Evolutionary conservation across 148 eudicot species (phyloP).

Genomic region (Oxyria digyna): DNA sequence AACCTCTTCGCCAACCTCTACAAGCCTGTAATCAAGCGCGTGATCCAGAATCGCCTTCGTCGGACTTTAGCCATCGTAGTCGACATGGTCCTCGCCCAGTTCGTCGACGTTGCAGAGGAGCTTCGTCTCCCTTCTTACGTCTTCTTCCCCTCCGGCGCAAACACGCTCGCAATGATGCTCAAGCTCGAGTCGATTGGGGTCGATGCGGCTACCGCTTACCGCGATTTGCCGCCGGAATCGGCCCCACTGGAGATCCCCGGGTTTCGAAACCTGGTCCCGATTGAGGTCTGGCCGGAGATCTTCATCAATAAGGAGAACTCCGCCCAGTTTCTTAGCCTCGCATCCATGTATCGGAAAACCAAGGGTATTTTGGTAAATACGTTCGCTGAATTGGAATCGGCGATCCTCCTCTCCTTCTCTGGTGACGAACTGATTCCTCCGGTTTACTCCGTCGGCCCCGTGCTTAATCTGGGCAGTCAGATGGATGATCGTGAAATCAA

Average conservation of each 20-base stretch:
- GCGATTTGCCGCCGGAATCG: not conserved
- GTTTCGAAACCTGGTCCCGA: conserved; percentile 17
- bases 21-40: not conserved
- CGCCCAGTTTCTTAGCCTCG: not conserved
- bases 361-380: conserved; percentile 29
- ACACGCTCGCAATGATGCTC: not conserved
- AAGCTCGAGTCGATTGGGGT: not conserved
- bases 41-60: not conserved
- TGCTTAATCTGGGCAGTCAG: conserved; percentile 7
- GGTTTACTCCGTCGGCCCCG: conserved; percentile 25
- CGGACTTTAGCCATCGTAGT: conserved; percentile 14
- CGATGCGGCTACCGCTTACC: not conserved
- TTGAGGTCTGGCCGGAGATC: conserved; percentile 12
- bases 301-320: not conserved
- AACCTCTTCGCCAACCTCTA: not conserved
- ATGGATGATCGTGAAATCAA: not conserved
- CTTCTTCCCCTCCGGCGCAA: conserved; percentile 18
- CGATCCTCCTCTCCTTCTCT: not conserved
- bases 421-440: not conserved
- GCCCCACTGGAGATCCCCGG: conserved; percentile 14
- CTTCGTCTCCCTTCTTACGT: conserved; percentile 18
- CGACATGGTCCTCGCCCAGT: conserved; percentile 15
- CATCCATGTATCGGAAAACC: conserved; percentile 6
- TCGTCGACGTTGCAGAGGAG: conserved; percentile 19
- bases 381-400: conserved; percentile 20